Evolutionary conservation across 2,329 filamentous ascomycete species (phyloP).

Genomic region (Clonostachys byssicola): DNA sequence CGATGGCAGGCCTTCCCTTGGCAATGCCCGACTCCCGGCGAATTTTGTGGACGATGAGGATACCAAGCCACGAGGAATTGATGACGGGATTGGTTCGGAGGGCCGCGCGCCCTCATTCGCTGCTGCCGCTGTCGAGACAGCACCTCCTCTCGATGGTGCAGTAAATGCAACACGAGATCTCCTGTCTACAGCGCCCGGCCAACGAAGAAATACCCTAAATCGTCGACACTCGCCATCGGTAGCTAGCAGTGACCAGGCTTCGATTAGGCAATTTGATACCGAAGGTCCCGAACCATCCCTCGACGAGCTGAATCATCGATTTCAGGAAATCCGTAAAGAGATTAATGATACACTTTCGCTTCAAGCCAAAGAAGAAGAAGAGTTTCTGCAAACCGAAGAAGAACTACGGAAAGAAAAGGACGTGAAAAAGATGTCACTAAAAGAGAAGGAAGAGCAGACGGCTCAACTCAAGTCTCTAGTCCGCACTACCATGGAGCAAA

Average conservation of each 20-base stretch:
- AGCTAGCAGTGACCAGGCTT: conserved; percentile 47
- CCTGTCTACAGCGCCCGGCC: conserved; percentile 36
- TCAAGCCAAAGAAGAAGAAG: conserved; percentile 62
- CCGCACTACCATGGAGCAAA: conserved; percentile 74
- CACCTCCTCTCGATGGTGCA: conserved; percentile 56
- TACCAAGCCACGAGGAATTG: conserved; percentile 30
- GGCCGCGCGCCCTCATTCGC: conserved; percentile 40
- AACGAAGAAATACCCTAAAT: conserved; percentile 54
- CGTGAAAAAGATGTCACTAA: conserved; percentile 70
- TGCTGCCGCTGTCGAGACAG: conserved; percentile 57
- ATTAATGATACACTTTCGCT: conserved; percentile 74
- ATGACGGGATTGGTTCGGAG: conserved; percentile 34
- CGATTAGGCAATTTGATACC: conserved; percentile 25
- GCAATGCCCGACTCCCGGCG: conserved; percentile 50
- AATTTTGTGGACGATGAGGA: conserved; percentile 50
- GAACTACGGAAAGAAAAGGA: conserved; percentile 76
- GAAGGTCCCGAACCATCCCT: conserved; percentile 63
- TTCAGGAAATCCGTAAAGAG: conserved; percentile 77
- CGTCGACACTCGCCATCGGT: conserved; percentile 73
- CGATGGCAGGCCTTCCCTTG: conserved; percentile 59
- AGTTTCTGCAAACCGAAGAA: conserved; percentile 60
- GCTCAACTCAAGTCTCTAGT: conserved; percentile 79
- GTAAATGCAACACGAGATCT: conserved; percentile 61
- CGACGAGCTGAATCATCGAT: conserved; percentile 73
- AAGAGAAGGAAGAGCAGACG: conserved; percentile 88